Evolutionary conservation across 345 rosid species (phyloP).

Genomic region (Ailanthus altissimus): DNA sequence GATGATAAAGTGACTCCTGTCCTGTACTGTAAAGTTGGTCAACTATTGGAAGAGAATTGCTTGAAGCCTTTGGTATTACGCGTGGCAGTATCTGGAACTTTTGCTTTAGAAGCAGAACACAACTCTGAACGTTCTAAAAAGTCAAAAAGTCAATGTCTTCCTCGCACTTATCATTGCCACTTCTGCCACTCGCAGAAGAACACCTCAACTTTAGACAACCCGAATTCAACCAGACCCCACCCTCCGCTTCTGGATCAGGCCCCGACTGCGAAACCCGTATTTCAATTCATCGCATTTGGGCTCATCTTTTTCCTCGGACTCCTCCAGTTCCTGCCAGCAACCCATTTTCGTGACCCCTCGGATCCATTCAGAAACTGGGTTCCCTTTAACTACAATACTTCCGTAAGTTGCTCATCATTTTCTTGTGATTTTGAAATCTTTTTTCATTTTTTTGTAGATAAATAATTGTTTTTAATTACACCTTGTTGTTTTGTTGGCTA

Average conservation of each 20-base stretch:
- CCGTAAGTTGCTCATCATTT: conserved; percentile 16
- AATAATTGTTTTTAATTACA: neutral
- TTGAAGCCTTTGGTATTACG: too few species aligned
- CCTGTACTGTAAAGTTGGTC: too few species aligned
- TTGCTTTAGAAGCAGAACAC: neutral
- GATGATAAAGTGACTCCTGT: too few species aligned
- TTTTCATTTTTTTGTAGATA: neutral
- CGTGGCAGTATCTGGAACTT: neutral
- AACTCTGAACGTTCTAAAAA: neutral
- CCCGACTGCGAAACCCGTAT: conserved; percentile 26
- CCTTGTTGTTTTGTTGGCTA: too few species aligned
- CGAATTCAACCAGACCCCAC: neutral
- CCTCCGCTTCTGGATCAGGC: conserved; percentile 10
- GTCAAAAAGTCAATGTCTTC: conserved; percentile 24
- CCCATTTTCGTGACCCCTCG: conserved; percentile 43
- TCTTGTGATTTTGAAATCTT: neutral
- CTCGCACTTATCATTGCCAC: conserved; percentile 13
- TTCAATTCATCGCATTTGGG: conserved; percentile 33
- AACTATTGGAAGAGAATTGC: too few species aligned
- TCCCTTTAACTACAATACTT: conserved; percentile 19
- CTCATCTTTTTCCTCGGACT: conserved; percentile 28
- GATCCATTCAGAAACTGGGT: conserved; percentile 45
- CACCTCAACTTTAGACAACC: conserved; percentile 8
- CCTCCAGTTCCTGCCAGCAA: conserved; percentile 45
- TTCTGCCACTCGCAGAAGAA: conserved; percentile 20